These are phyloP conservation scores for Psophocarpus tetragonolobus DNA, from an alignment of 306 rosid genomes.

Conservation along the genomic window DNA sequence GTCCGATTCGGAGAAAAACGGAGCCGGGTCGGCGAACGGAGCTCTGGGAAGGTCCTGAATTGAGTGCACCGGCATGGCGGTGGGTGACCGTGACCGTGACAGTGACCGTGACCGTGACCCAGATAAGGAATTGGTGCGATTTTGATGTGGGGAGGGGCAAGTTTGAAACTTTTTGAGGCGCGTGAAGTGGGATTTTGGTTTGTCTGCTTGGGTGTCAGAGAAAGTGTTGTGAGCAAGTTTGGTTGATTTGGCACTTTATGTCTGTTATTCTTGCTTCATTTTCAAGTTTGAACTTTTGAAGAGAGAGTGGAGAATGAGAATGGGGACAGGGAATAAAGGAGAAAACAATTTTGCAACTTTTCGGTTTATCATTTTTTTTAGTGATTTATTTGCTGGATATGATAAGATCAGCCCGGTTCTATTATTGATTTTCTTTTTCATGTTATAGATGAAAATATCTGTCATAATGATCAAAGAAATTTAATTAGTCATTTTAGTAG, in stretches of 20 bases:
- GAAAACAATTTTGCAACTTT: background rate
- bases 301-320: too few relatives aligned
- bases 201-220: slow-evolving; percentile 24
- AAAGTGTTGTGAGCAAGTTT: slow-evolving; percentile 32
- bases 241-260: background rate
- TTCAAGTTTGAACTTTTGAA: too few relatives aligned
- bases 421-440: too few relatives aligned
- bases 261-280: slow-evolving; percentile 59
- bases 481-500: too few relatives aligned
- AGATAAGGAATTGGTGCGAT: slow-evolving; percentile 15
- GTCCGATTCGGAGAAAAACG: slow-evolving; percentile 60
- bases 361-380: background rate
- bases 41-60: slow-evolving; percentile 52
- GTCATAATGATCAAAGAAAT: too few relatives aligned
- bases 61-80: slow-evolving; percentile 63
- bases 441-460: too few relatives aligned
- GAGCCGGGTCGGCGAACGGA: slow-evolving; percentile 61
- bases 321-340: background rate
- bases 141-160: slow-evolving; percentile 38
- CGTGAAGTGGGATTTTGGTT: slow-evolving; percentile 23
- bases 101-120: too few relatives aligned
- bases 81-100: too few relatives aligned
- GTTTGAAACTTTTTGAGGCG: slow-evolving; percentile 33
- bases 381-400: background rate
- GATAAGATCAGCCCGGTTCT: background rate